Evolutionary conservation across 768 basidiomycete genomes (phyloP).

Genomic region (Dentipellis sp.): DNA sequence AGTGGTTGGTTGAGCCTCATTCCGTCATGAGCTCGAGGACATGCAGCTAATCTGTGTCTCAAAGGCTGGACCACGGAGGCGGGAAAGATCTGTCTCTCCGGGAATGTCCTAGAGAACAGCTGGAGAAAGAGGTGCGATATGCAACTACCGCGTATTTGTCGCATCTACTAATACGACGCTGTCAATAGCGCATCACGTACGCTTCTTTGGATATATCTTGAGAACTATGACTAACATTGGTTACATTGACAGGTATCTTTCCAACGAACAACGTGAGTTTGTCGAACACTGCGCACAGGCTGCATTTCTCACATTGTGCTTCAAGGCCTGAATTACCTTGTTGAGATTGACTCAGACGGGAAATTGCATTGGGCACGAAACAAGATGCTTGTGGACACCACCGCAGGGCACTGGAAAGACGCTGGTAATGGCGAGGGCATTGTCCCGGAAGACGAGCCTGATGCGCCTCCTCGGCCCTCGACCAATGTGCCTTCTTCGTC

Average conservation of each 20-base stretch:
- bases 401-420: conserved; percentile 54
- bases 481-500: conserved; percentile 10
- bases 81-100: conserved; percentile 46
- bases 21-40: neutral
- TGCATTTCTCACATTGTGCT: neutral
- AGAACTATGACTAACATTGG: neutral
- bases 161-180: too few relatives aligned
- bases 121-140: conserved; percentile 45
- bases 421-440: conserved; percentile 47
- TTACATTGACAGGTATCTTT: conserved; percentile 35
- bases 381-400: conserved; percentile 49
- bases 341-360: conserved; percentile 44
- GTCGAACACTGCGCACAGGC: too few relatives aligned
- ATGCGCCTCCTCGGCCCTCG: conserved; percentile 16
- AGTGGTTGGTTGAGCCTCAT: conserved; percentile 28
- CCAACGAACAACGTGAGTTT: conserved; percentile 44
- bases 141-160: too few relatives aligned
- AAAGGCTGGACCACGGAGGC: conserved; percentile 52
- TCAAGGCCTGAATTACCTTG: conserved; percentile 54
- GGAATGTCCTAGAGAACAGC: conserved; percentile 49
- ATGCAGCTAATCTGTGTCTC: neutral
- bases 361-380: conserved; percentile 51
- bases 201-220: conserved; percentile 15
- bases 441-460: conserved; percentile 24
- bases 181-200: too few relatives aligned